Conservation (phyloP, 495 filamentous ascomycete genomes). For the Parathielavia hyrcaniae region DNA sequence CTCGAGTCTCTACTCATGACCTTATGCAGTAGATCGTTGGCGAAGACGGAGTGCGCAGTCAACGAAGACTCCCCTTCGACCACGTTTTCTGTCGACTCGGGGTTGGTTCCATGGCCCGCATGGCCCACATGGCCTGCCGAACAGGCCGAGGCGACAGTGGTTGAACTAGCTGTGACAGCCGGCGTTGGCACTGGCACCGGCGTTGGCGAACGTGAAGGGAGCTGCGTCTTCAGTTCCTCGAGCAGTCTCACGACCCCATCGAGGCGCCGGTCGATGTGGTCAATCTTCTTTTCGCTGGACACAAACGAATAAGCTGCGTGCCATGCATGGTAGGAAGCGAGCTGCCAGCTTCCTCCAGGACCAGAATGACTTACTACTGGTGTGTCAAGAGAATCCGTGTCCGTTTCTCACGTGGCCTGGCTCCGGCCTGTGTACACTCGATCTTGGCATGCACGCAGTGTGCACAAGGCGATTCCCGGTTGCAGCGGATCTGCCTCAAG, state of each 20-base stretch:
- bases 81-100: slow-evolving; percentile 27
- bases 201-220: slow-evolving; percentile 9
- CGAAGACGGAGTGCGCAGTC: slow-evolving; percentile 55
- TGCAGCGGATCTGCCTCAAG: slow-evolving; percentile 49
- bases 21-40: slow-evolving; percentile 52
- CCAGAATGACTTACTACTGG: slow-evolving; percentile 19
- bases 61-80: slow-evolving; percentile 55
- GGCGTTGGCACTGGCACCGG: not conserved
- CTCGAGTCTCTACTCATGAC: slow-evolving; percentile 44
- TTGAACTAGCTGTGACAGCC: not conserved
- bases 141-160: not conserved
- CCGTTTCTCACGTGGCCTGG: slow-evolving; percentile 18
- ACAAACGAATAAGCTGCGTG: not conserved
- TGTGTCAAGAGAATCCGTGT: slow-evolving; percentile 22
- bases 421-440: slow-evolving; percentile 18
- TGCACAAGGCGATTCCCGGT: slow-evolving; percentile 22
- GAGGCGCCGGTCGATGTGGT: slow-evolving; percentile 56
- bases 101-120: not conserved
- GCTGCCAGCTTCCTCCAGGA: no score
- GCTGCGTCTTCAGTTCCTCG: slow-evolving; percentile 26
- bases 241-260: slow-evolving; percentile 50
- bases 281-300: slow-evolving; percentile 60
- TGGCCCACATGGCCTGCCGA: not conserved
- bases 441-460: slow-evolving; percentile 26
- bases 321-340: no score